Conservation (phyloP, 257 asterid species). For the Solanum virginianum region DNA sequence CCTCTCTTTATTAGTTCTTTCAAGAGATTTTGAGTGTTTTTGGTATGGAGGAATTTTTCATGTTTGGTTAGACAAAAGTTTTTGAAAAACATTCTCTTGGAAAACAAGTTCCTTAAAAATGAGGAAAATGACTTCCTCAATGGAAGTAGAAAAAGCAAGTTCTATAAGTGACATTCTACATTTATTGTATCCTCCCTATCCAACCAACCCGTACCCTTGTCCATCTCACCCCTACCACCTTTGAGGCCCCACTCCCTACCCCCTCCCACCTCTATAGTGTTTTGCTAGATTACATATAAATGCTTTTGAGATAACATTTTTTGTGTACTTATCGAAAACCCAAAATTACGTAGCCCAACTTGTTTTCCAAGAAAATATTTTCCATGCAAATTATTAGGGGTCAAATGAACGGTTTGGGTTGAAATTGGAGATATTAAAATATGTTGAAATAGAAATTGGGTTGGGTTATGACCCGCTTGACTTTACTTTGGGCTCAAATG, state of each 20-base stretch:
- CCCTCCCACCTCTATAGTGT: not conserved
- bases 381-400: not conserved
- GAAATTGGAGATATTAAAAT: too few species aligned
- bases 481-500: too few species aligned
- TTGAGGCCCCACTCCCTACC: not conserved
- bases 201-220: not conserved
- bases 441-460: too few species aligned
- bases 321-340: not conserved
- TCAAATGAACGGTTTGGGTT: too few species aligned
- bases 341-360: not conserved
- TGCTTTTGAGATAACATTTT: not conserved
- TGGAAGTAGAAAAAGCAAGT: not conserved
- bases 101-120: not conserved
- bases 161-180: not conserved
- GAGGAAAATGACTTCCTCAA: not conserved
- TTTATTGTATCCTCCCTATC: not conserved
- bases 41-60: not conserved
- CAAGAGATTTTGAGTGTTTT: not conserved
- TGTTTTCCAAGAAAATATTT: not conserved
- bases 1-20: not conserved
- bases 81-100: not conserved
- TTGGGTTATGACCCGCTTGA: too few species aligned
- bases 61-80: not conserved
- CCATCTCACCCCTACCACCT: not conserved
- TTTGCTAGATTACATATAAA: not conserved